Evolutionary conservation across 2,329 filamentous ascomycete genomes (phyloP).

Genomic region (Cordyceps javanica): DNA sequence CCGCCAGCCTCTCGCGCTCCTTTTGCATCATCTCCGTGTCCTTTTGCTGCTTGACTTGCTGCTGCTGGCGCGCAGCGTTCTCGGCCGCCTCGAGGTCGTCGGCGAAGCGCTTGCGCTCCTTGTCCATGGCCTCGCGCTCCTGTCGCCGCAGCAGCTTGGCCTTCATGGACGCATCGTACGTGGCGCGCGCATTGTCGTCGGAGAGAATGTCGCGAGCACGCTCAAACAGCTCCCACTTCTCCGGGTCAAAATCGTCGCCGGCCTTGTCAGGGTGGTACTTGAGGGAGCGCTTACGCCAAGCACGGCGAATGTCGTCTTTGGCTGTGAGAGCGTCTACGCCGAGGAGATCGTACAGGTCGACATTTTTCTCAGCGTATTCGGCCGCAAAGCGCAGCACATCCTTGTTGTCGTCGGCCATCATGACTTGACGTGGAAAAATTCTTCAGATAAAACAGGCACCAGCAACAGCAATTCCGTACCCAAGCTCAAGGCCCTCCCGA

Average conservation of each 20-base stretch:
- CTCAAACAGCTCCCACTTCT: conserved; percentile 79
- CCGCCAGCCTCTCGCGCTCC: conserved; percentile 31
- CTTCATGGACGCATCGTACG: conserved; percentile 72
- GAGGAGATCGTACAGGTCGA: conserved; percentile 75
- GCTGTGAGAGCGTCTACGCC: conserved; percentile 57
- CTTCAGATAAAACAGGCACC: background rate
- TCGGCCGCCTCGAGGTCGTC: conserved; percentile 82
- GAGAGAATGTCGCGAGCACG: conserved; percentile 80
- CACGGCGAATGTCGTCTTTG: conserved; percentile 71
- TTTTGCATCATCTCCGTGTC: conserved; percentile 30
- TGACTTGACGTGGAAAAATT: conserved; percentile 1
- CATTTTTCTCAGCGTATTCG: conserved; percentile 53
- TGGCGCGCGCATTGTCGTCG: conserved; percentile 61
- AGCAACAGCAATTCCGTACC: background rate
- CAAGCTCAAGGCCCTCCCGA: background rate
- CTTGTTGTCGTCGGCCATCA: conserved; percentile 34
- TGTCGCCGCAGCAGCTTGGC: conserved; percentile 63
- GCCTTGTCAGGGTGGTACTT: conserved; percentile 94
- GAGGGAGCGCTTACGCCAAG: conserved; percentile 79
- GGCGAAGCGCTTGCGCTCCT: conserved; percentile 67
- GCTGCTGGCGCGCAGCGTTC: conserved; percentile 54
- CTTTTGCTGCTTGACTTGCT: conserved; percentile 39
- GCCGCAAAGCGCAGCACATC: conserved; percentile 48
- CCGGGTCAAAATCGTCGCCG: conserved; percentile 64
- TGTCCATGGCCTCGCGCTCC: conserved; percentile 68